Percentiles rank a stretch among this genome's conserved stretches.
Evolutionary conservation across 2,329 filamentous ascomycete species (phyloP).

Genomic region (Venturia effusa): DNA sequence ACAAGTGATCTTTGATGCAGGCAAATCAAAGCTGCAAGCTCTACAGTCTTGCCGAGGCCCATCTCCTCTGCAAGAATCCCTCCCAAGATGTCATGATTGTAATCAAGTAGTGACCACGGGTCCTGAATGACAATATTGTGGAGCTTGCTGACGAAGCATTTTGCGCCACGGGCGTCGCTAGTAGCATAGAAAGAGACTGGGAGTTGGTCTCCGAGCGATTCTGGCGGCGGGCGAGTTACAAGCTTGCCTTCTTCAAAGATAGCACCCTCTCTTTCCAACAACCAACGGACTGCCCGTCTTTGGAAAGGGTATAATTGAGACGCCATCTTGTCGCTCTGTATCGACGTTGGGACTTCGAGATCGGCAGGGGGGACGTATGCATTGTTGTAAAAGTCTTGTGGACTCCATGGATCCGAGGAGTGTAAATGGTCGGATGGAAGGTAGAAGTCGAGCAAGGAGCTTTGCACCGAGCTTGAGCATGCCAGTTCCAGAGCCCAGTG

Average conservation of each 20-base stretch:
- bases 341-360: slow-evolving; percentile 19
- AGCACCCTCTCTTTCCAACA: slow-evolving; percentile 55
- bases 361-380: slow-evolving; percentile 48
- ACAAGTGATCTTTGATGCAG: slow-evolving; percentile 40
- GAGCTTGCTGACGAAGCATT: slow-evolving; percentile 50
- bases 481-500: background rate
- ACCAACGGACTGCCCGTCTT: slow-evolving; percentile 58
- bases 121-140: slow-evolving; percentile 49
- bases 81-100: slow-evolving; percentile 34
- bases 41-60: slow-evolving; percentile 72
- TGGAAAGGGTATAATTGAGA: slow-evolving; percentile 61
- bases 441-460: background rate
- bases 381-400: slow-evolving; percentile 57
- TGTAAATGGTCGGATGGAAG: background rate
- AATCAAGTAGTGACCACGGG: slow-evolving; percentile 31
- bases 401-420: slow-evolving; percentile 26
- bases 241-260: slow-evolving; percentile 14
- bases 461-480: background rate
- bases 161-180: slow-evolving; percentile 35
- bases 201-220: slow-evolving; percentile 13
- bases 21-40: slow-evolving; percentile 60
- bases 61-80: slow-evolving; percentile 73
- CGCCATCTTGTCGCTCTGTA: slow-evolving; percentile 20
- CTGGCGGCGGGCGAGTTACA: slow-evolving; percentile 11
- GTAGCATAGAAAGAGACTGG: slow-evolving; percentile 36